Evolutionary conservation across 306 rosid genomes (phyloP), one percentile per base, ranked within the genome.

Genomic region (Pachyrhizus erosus): DNA sequence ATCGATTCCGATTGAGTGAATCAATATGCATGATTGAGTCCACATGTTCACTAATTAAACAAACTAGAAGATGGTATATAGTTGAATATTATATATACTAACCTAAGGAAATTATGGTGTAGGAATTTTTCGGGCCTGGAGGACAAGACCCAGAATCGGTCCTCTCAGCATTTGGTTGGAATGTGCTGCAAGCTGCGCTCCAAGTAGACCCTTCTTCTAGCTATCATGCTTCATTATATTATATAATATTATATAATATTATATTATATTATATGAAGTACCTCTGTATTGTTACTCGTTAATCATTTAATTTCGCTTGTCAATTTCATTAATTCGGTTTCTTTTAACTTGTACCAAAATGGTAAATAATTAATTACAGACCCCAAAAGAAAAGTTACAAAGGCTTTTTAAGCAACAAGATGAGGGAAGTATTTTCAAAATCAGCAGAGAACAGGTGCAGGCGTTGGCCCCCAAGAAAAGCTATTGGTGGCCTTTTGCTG

Each of bases 61-160:
- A 21, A 21, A 55, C 31, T 54, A 54, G 5, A 54, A 9, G 27
- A 20, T 49, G 31, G 31, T 27, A 27, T 27, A 27, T 27, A 27
- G 31, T 27, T 27, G 10, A 17, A 52, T 52, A 52, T n/a, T 46
- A 26, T 26, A 60, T 60, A 26, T 39, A 21, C 31, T 42, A 9
- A 69, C 82, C 5, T 15, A 18, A 10, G 48, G 42, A 48, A 70
- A 65, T 55, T 24, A 14, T 72, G 65, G 21, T 40, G 61, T 75
- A 93, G 97, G 75, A 86, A 52, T 91, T 90, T 86, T 45, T 75
- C 65, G 91, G 64, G 5, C 57, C 87, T 3, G 91, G 91, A 11
- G 92, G 90, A n/a, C 45, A 81, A 85, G 69, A 89, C 39, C 91
- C 90, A 7, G 91, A 92, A 87, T 87, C 97, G 45, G 80, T 92